phyloP scores from a whole-genome alignment of 2,329 filamentous ascomycete genomes.

The Byssoonygena ceratinophila region DNA sequence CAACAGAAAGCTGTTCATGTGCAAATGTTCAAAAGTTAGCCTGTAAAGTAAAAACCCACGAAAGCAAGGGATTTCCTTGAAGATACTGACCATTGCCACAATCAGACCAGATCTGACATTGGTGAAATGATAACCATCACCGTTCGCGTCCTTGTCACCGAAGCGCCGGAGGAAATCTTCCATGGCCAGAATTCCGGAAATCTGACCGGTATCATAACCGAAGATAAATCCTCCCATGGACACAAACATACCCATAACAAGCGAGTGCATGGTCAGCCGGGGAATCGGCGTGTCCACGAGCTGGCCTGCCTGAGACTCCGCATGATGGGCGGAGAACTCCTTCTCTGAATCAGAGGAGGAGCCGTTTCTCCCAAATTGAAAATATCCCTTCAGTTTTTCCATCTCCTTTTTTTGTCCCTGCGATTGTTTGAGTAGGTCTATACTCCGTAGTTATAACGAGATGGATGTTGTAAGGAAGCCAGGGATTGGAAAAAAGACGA shows the following conservation, averaged over 20 bases:
- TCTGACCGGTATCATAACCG: constrained; percentile 35
- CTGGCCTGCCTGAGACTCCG: constrained; percentile 9
- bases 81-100: constrained; percentile 33
- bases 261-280: constrained; percentile 35
- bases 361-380: not conserved
- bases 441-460: not conserved
- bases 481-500: not conserved
- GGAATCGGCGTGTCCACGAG: constrained; percentile 35
- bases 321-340: constrained; percentile 4
- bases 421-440: not conserved
- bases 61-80: constrained; percentile 6
- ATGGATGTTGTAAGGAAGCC: not conserved
- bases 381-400: constrained; percentile 8
- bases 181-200: constrained; percentile 40
- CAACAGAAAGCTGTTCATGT: constrained; percentile 32
- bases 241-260: constrained; percentile 37
- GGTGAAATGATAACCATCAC: constrained; percentile 31
- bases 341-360: constrained; percentile 1
- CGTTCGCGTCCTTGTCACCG: constrained; percentile 25
- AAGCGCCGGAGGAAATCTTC: constrained; percentile 37
- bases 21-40: constrained; percentile 1
- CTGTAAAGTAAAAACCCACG: not conserved
- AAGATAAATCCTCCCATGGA: constrained; percentile 42
- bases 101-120: constrained; percentile 38
- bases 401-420: no score